These are phyloP conservation scores for Pleurotus cornucopiae DNA, from an alignment of 768 basidiomycete species.

Conservation along the genomic window DNA sequence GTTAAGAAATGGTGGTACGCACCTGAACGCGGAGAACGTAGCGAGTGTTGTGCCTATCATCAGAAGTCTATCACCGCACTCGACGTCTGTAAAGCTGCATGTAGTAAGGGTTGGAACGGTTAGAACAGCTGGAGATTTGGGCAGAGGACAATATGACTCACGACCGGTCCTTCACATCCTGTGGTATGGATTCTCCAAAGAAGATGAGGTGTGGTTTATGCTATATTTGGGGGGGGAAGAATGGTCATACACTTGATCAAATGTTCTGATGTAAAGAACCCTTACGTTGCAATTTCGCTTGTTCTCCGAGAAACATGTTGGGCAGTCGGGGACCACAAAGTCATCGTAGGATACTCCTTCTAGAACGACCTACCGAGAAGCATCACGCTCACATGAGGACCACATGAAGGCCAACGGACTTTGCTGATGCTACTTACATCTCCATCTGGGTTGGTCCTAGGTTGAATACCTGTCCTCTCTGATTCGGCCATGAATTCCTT, in stretches of 20 bases:
- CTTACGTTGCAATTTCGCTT: conserved; percentile 58
- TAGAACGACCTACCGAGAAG: conserved; percentile 60
- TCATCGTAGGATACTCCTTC: conserved; percentile 73
- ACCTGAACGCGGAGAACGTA: conserved; percentile 91
- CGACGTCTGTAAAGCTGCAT: conserved; percentile 52
- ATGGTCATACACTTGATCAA: not conserved
- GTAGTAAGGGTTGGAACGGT: not conserved
- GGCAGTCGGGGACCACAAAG: conserved; percentile 79
- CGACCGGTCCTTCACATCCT: conserved; percentile 66
- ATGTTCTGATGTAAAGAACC: not conserved
- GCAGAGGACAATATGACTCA: conserved; percentile 28
- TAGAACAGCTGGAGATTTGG: too few species aligned
- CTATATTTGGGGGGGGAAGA: conserved; percentile 27
- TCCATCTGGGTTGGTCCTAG: conserved; percentile 89
- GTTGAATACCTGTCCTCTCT: conserved; percentile 51
- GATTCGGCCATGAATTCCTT: conserved; percentile 62
- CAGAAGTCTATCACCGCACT: conserved; percentile 62
- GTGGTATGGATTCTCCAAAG: conserved; percentile 85
- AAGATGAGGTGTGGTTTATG: conserved; percentile 83
- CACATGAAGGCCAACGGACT: not conserved
- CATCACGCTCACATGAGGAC: not conserved
- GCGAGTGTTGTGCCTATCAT: conserved; percentile 89
- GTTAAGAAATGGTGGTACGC: conserved; percentile 8
- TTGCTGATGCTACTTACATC: conserved; percentile 52
- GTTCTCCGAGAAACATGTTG: conserved; percentile 56